Percentiles rank a stretch among this genome's conserved stretches.
Conservation (phyloP, 176 grass and related monocot species). For the Bromus sterilis region DNA sequence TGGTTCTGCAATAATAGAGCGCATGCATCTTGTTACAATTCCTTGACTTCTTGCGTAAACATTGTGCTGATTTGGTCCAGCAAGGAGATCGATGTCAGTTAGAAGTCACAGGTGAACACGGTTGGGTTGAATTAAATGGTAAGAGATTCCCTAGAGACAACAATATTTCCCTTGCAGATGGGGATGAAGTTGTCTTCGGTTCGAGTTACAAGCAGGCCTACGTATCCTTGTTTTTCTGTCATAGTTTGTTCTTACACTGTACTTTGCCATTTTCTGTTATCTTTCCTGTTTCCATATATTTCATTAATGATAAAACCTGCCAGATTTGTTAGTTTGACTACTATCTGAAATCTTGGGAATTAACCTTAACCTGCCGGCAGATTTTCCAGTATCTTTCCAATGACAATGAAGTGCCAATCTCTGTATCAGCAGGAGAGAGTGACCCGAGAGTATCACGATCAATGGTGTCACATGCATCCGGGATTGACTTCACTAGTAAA, state of each 20-base stretch:
- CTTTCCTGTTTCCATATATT: background rate
- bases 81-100: conserved; percentile 19
- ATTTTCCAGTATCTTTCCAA: conserved; percentile 65
- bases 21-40: background rate
- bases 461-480: too few relatives aligned
- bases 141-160: background rate
- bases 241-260: background rate
- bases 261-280: background rate
- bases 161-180: conserved; percentile 31
- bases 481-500: too few relatives aligned
- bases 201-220: conserved; percentile 32
- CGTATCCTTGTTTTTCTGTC: conserved; percentile 62
- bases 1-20: conserved; percentile 6
- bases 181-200: conserved; percentile 62
- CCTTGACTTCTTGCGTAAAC: conserved; percentile 2
- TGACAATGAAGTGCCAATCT: conserved; percentile 7
- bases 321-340: conserved; percentile 6
- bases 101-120: conserved; percentile 49
- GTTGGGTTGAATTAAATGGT: conserved; percentile 48
- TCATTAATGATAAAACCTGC: background rate
- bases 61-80: conserved; percentile 8
- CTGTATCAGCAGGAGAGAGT: conserved; percentile 27
- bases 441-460: conserved; percentile 10
- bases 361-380: conserved; percentile 34
- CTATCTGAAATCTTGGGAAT: background rate